phyloP scores from a whole-genome alignment of 306 rosid genomes.

The Prunus dulcis region DNA sequence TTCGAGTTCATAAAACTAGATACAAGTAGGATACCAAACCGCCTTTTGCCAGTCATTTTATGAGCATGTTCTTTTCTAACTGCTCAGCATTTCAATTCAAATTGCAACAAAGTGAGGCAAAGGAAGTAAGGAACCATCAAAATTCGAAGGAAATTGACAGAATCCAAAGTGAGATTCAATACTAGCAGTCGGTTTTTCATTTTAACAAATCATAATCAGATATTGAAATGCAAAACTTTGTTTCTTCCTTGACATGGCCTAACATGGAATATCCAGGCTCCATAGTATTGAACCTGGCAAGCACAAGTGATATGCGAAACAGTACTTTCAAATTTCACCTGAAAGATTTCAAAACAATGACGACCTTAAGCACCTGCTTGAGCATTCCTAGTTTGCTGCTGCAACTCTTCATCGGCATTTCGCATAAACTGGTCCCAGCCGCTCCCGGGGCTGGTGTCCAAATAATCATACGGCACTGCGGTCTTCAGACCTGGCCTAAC shows the following conservation, averaged over 20 bases:
- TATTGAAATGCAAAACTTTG: not conserved
- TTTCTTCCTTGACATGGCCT: not conserved
- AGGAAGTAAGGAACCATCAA: too few relatives aligned
- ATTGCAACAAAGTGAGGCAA: too few relatives aligned
- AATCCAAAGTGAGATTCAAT: too few relatives aligned
- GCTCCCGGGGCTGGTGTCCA: conserved; percentile 70
- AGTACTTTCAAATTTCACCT: not conserved
- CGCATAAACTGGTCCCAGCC: conserved; percentile 85
- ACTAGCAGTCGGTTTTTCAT: too few relatives aligned
- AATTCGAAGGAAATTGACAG: too few relatives aligned
- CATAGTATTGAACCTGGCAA: not conserved
- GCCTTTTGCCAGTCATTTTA: too few relatives aligned
- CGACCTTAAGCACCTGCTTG: conserved; percentile 54
- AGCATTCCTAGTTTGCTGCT: conserved; percentile 37
- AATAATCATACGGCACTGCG: conserved; percentile 75
- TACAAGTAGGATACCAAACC: too few relatives aligned
- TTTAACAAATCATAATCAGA: too few relatives aligned
- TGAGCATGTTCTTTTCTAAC: too few relatives aligned
- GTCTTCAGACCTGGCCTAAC: conserved; percentile 83
- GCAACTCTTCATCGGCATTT: conserved; percentile 58
- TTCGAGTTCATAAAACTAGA: too few relatives aligned
- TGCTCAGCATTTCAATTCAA: too few relatives aligned
- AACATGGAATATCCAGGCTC: not conserved
- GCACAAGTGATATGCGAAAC: not conserved
- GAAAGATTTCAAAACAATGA: not conserved